Conservation (phyloP, 345 rosid species). For the Acer yangbiense region DNA sequence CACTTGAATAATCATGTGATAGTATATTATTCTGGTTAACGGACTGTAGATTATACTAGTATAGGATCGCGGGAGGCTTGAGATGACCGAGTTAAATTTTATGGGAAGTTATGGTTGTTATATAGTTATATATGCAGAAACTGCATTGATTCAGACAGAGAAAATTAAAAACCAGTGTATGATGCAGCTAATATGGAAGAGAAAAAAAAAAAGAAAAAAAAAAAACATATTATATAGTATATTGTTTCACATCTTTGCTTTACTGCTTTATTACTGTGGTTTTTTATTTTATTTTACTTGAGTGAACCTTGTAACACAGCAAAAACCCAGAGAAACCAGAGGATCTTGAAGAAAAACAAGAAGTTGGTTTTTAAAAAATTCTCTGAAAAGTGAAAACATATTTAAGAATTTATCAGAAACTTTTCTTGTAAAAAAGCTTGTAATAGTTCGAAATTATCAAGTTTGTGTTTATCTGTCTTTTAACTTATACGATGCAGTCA, state of each 20-base stretch:
- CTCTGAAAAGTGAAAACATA: no score
- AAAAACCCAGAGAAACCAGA: not conserved
- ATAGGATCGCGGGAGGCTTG: conserved; percentile 28
- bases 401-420: no score
- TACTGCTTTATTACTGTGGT: not conserved
- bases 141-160: not conserved
- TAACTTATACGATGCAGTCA: no score
- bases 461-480: no score
- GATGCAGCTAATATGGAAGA: conserved; percentile 12
- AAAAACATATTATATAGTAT: conserved; percentile 1
- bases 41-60: conserved; percentile 11
- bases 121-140: conserved; percentile 9
- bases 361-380: no score
- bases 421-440: no score
- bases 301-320: not conserved
- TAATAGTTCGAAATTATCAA: no score
- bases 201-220: not conserved
- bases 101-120: conserved; percentile 22
- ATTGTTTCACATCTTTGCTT: not conserved
- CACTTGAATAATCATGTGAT: not conserved
- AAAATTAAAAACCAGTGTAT: not conserved
- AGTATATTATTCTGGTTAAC: conserved; percentile 12
- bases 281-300: not conserved
- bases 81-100: conserved; percentile 22
- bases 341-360: no score